These are phyloP conservation scores for Mycosarcoma mackinlayi DNA, from an alignment of 1,284 basidiomycete species.

Conservation along the genomic window DNA sequence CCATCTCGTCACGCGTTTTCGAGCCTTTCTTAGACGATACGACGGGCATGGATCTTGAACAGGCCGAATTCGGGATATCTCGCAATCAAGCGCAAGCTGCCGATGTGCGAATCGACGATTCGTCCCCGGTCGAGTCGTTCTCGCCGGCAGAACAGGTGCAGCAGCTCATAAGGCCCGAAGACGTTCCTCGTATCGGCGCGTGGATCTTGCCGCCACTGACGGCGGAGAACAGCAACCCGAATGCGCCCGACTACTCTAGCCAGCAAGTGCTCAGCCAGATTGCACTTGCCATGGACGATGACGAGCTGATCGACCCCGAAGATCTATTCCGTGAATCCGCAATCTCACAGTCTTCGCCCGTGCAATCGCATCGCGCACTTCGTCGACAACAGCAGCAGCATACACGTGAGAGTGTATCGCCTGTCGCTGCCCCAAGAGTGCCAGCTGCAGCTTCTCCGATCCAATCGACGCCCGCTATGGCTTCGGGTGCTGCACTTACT, in stretches of 20 bases:
- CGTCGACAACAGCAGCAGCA: not conserved
- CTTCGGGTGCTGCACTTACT: not conserved
- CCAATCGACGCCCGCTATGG: conserved; percentile 24
- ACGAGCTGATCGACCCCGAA: not conserved
- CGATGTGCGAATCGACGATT: not conserved
- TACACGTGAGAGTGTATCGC: not conserved
- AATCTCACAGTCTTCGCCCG: conserved; percentile 8
- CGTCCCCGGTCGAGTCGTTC: conserved; percentile 42
- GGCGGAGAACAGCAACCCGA: conserved; percentile 32
- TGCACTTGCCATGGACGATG: conserved; percentile 2
- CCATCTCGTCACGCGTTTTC: conserved; percentile 28
- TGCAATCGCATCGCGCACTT: not conserved
- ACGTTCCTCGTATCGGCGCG: conserved; percentile 29
- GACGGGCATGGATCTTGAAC: conserved; percentile 33
- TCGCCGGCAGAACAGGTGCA: conserved; percentile 16
- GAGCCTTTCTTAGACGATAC: conserved; percentile 42
- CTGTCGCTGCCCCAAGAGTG: not conserved
- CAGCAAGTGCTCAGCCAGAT: conserved; percentile 39
- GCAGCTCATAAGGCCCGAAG: conserved; percentile 6
- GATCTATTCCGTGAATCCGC: not conserved
- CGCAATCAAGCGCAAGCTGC: not conserved
- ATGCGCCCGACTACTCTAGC: conserved; percentile 15
- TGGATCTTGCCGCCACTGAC: conserved; percentile 39
- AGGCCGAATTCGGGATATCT: conserved; percentile 11
- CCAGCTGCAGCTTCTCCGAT: conserved; percentile 6